A percentile compares a stretch with the other conserved stretches of the same genome.
Evolutionary conservation across 2,329 filamentous ascomycete species (phyloP).

Genomic region (Fusarium brevicatenulatum): DNA sequence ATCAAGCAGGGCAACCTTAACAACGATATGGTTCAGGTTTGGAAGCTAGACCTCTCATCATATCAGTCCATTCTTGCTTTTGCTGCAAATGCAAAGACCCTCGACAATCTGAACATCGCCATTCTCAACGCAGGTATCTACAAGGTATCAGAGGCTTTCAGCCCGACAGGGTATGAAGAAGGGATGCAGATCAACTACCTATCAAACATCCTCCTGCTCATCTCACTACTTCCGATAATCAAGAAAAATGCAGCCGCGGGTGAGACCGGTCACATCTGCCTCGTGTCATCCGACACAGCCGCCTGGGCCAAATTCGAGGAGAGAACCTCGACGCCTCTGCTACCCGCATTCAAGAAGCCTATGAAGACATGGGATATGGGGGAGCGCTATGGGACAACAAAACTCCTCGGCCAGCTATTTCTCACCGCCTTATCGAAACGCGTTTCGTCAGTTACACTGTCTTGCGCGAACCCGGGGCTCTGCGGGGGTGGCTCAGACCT

Average conservation of each 20-base stretch:
- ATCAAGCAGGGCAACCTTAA: fast-evolving
- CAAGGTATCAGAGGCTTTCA: background rate
- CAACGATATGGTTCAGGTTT: background rate
- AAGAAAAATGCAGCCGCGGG: background rate
- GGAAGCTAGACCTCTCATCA: background rate
- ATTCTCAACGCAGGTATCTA: background rate
- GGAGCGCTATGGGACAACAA: background rate
- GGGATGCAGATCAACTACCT: background rate
- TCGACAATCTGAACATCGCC: background rate
- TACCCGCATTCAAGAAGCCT: background rate
- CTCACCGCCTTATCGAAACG: background rate
- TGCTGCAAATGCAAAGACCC: background rate
- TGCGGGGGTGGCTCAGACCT: background rate
- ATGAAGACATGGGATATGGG: background rate
- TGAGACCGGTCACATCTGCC: background rate
- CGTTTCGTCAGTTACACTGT: background rate
- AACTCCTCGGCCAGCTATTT: background rate
- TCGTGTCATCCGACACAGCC: background rate
- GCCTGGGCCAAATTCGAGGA: background rate
- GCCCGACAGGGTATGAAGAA: background rate
- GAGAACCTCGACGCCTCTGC: background rate
- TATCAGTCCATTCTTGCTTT: background rate
- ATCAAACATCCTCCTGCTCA: background rate
- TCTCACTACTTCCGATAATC: fast-evolving
- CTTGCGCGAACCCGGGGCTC: background rate